phyloP scores from a whole-genome alignment of 108 stramenopile genomes.

The Nitzschia sp. region DNA sequence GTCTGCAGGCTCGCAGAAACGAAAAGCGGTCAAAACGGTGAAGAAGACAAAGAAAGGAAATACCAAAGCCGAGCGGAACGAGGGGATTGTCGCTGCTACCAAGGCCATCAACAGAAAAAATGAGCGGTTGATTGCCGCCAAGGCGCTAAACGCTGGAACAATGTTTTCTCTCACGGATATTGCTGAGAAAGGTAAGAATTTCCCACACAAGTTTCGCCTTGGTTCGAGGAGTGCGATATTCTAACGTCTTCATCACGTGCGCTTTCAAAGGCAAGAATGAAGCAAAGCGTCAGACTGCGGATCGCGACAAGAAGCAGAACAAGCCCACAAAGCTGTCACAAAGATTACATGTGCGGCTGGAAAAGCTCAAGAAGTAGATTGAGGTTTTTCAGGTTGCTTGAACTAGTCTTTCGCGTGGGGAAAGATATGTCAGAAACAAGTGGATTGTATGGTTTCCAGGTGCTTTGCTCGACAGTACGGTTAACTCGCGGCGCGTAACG shows the following conservation, averaged over 20 bases:
- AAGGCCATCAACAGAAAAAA: conserved; percentile 83
- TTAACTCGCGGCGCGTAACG: too few relatives aligned
- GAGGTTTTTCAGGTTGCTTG: too few relatives aligned
- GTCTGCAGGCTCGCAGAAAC: conserved; percentile 40
- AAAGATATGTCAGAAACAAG: too few relatives aligned
- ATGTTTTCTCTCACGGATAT: conserved; percentile 77
- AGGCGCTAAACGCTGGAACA: conserved; percentile 62
- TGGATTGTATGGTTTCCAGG: too few relatives aligned
- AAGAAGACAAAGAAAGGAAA: conserved; percentile 47
- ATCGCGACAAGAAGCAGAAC: conserved; percentile 68
- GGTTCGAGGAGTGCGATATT: too few relatives aligned
- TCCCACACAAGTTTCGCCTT: background rate
- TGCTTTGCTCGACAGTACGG: too few relatives aligned
- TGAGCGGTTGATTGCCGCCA: conserved; percentile 74
- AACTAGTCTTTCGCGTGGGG: too few relatives aligned
- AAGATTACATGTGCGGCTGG: conserved; percentile 63
- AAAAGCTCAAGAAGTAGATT: conserved; percentile 50
- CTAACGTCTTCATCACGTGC: background rate
- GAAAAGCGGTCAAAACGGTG: conserved; percentile 24
- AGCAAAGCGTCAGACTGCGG: conserved; percentile 32
- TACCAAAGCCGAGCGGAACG: conserved; percentile 19
- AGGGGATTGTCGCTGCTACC: conserved; percentile 42
- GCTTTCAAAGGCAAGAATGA: conserved; percentile 26
- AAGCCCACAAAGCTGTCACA: conserved; percentile 66
- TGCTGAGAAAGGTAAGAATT: conserved; percentile 56